phyloP scores from a whole-genome alignment of 1,284 basidiomycete genomes.

The Fomitopsis schrenkii region DNA sequence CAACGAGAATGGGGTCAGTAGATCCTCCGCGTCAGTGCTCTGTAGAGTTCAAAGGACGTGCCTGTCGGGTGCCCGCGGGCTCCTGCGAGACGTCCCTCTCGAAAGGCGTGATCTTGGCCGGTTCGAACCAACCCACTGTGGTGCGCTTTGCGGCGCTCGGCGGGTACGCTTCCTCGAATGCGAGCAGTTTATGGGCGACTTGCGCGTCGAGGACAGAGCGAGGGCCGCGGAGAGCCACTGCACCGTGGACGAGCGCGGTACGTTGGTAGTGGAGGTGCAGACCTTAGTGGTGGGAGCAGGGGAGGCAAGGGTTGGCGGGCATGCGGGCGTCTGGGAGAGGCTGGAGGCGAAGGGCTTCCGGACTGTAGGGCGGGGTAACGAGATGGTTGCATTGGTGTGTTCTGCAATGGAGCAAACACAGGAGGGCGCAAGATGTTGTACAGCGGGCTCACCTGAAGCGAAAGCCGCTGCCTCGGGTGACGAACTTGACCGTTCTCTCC shows the following conservation, averaged over 20 bases:
- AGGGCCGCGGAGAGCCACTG: slow-evolving; percentile 49
- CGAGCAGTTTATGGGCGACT: slow-evolving; percentile 45
- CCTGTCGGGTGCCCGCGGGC: slow-evolving; percentile 14
- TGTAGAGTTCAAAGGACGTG: too few species aligned
- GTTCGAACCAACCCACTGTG: slow-evolving; percentile 32
- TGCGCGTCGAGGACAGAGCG: slow-evolving; percentile 50
- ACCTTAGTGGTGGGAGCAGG: background rate
- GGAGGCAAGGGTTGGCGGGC: slow-evolving; percentile 13
- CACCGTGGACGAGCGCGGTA: background rate
- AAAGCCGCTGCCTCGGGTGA: too few species aligned
- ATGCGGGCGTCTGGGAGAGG: slow-evolving; percentile 11
- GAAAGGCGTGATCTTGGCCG: slow-evolving; percentile 41
- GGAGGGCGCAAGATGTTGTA: slow-evolving; percentile 4
- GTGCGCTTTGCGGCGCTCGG: slow-evolving; percentile 48
- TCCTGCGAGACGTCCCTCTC: slow-evolving; percentile 17
- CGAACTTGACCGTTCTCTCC: too few species aligned
- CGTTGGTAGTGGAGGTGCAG: background rate
- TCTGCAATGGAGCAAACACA: slow-evolving; percentile 13
- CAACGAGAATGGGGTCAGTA: too few species aligned
- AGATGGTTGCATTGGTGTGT: slow-evolving; percentile 9
- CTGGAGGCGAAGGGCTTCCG: slow-evolving; percentile 25
- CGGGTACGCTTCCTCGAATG: slow-evolving; percentile 19
- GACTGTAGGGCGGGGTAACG: slow-evolving; percentile 22
- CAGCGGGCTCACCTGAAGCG: too few species aligned
- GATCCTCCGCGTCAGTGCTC: too few species aligned